phyloP scores from a whole-genome alignment of 1,284 basidiomycete genomes.

The Heliocybe sulcata region DNA sequence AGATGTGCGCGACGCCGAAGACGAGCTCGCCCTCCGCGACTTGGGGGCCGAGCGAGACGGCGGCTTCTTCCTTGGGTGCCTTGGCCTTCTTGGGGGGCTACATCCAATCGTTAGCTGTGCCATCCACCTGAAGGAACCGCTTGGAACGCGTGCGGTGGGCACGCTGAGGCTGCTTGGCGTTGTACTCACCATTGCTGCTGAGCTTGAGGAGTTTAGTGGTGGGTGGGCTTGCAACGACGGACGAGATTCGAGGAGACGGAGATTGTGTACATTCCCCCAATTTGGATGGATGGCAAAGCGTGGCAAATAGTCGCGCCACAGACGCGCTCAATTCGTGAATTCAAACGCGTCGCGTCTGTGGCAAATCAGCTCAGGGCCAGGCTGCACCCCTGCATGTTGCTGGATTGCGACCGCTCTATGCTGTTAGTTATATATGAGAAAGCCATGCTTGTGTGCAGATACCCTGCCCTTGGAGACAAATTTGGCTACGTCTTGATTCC shows the following conservation, averaged over 20 bases:
- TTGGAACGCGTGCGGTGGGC: background rate
- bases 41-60: slow-evolving; percentile 88
- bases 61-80: slow-evolving; percentile 70
- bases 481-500: too few relatives aligned
- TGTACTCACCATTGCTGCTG: background rate
- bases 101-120: slow-evolving; percentile 32
- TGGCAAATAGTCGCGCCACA: background rate
- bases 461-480: too few relatives aligned
- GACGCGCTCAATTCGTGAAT: too few relatives aligned
- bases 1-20: slow-evolving; percentile 96
- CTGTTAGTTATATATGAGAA: too few relatives aligned
- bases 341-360: too few relatives aligned
- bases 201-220: background rate
- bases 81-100: slow-evolving; percentile 79
- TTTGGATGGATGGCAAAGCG: background rate
- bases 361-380: too few relatives aligned
- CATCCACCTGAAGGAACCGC: slow-evolving; percentile 27
- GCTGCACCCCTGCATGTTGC: too few relatives aligned
- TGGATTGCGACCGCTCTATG: too few relatives aligned
- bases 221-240: background rate
- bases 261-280: background rate
- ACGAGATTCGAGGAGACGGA: background rate
- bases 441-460: too few relatives aligned
- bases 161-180: background rate
- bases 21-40: slow-evolving; percentile 93